Evolutionary conservation across 164 flowering plant species (phyloP).

Genomic region (Chimonanthus praecox): DNA sequence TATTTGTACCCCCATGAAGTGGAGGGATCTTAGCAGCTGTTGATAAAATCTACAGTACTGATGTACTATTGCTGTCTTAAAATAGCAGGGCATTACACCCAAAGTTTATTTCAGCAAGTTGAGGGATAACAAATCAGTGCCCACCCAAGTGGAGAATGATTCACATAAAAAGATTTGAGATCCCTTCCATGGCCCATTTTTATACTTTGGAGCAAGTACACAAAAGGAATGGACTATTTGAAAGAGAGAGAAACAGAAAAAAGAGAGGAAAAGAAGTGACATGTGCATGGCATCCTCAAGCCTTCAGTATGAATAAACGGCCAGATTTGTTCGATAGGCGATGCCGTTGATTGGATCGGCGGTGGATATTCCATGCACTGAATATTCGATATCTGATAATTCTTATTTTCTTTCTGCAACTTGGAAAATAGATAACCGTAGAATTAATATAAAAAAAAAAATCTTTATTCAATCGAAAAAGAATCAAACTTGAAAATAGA

Average conservation of each 20-base stretch:
- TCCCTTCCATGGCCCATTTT: background rate
- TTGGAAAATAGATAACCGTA: no score
- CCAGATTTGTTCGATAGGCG: no score
- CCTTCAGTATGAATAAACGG: no score
- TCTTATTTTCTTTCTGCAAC: no score
- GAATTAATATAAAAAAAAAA: no score
- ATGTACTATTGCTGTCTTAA: background rate
- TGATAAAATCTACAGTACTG: background rate
- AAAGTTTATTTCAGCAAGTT: background rate
- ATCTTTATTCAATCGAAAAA: no score
- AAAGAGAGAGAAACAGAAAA: no score
- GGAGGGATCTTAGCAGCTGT: conserved; percentile 2
- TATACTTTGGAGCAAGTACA: background rate
- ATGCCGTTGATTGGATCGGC: no score
- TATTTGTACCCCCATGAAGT: background rate
- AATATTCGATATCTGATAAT: no score
- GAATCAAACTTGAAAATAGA: no score
- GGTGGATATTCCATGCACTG: no score
- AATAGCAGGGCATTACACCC: background rate
- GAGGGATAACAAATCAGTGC: background rate
- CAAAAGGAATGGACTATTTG: no score
- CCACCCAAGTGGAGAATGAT: background rate
- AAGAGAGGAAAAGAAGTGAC: background rate
- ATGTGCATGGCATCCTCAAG: background rate
- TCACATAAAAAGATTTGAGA: background rate